Base-by-base conservation (phyloP, 2,329 filamentous ascomycete genomes). In the Diaporthe nobilis region DNA sequence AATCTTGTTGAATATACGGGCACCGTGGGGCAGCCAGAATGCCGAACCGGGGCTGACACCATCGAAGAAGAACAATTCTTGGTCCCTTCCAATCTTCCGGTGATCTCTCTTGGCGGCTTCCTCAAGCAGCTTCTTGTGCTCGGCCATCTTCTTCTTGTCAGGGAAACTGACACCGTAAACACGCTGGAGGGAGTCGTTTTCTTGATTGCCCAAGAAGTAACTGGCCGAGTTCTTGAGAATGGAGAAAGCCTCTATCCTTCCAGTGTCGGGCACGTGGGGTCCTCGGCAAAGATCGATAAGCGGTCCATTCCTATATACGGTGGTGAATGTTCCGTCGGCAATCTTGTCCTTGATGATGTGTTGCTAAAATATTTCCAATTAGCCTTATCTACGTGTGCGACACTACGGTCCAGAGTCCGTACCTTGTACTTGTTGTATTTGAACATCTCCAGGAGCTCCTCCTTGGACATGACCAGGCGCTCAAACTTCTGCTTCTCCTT, bases 101-200 rank as follows among this genome's bases (percentile, higher is more conserved):
- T 99, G 97, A 82, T 98, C 97, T 78, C 97, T 93, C 89, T 98
- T 98, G 77, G 97, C 96, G n/a, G 97, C 97, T 86, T 99, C 97
- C 81, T 98, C 96, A 42, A 99, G 90, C 86, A 98, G 97, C 82
- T 96, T 95, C 86, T 98, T 93, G 87, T 98, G 95, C 81, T 97
- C 95, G 63, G 94, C 92, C 87, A 99, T 94, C 81, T 92, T 91
- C 87, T 98, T 98, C 91, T 99, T 98, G 85, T 98, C 95, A 4
- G 96, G 96, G 85, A 92, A 99, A 8, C 95, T 97, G 75, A 99
- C 94, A 85, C 97, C 97, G 81, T 98, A 98, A 81, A 99, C 97
- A 82, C 97, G 93, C 86, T 99, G 97, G 61, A 99, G 90, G 39
- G 96, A 97, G 85, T 98, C 96, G 84, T 98, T 98, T 82, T 93